Base-by-base conservation (phyloP, 2,329 filamentous ascomycete species). In the Calycina herbarum region DNA sequence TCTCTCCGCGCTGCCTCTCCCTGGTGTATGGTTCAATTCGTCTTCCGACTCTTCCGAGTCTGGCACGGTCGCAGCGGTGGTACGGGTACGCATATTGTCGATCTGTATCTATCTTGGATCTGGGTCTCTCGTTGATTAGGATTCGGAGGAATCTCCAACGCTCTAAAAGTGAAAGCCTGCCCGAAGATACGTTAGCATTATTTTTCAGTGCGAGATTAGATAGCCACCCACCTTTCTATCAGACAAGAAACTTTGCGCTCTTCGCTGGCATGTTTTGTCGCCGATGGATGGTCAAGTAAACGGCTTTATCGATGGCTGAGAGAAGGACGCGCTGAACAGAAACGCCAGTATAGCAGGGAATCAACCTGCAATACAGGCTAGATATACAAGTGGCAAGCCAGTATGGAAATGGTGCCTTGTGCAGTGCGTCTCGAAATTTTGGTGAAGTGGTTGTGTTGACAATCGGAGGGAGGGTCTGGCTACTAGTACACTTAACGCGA, bases 1-100 rank as follows among this genome's bases (percentile, higher is more conserved):
- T 58, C 59, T 61, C 13, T 59, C 57, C 24, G 54, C 38, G 27
- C 51, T 51, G 2, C 61, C 56, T 58, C 42, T 54, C 54, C 64
- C 57, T 45, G 68, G 69, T 11, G 68, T 68, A n/a, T 48, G 65
- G 31, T 64, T 8, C 5, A 64, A 4, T n/a, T 70, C 69, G 10
- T 27, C 27, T 8, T 69, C 67, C 6, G 67, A 71, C 24, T 61
- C 64, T 27, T 70, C 67, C 3, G 68, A 71, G 24, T 69, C 66
- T 10, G 65, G 58, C 38, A 72, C 62, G 56, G 67, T 65, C 31
- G 63, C 59, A 40, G 59, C 35, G 11, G 65, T 63, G 8, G 67
- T 40, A 40, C 38, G 38, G 48, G 48, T 54, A 24, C 48, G 57
- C 69, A 71, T 71, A 38, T 63, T 62, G 45, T 42, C 38, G 45